These are phyloP conservation scores for Boeremia lycopersici DNA, from an alignment of 2,329 filamentous ascomycete genomes.

Conservation along the genomic window DNA sequence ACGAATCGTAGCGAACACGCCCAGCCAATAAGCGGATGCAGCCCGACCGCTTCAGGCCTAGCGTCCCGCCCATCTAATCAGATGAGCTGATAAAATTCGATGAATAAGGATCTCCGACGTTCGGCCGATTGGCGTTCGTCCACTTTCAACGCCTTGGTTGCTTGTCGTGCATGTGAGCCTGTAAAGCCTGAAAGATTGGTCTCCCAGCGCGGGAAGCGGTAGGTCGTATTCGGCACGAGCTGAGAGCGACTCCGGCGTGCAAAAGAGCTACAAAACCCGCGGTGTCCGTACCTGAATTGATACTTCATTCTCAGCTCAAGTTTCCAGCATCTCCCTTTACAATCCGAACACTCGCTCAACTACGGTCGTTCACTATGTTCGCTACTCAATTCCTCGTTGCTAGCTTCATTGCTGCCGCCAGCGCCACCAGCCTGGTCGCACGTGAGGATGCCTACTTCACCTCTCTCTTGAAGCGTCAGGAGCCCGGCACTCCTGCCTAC, in stretches of 20 bases:
- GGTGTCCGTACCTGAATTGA: constrained; percentile 1
- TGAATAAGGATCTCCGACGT: constrained; percentile 24
- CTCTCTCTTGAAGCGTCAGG: constrained; percentile 52
- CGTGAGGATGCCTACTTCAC: constrained; percentile 23
- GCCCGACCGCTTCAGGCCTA: neutral
- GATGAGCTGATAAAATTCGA: constrained; percentile 13
- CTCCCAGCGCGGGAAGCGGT: neutral
- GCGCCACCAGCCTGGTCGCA: constrained; percentile 13
- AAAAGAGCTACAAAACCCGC: constrained; percentile 21
- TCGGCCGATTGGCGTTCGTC: constrained; percentile 5
- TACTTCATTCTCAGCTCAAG: neutral
- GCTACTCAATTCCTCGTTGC: constrained; percentile 17
- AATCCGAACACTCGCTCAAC: constrained; percentile 6
- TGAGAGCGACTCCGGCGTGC: constrained; percentile 1
- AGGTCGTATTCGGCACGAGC: neutral
- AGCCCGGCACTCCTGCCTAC: constrained; percentile 53
- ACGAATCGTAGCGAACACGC: constrained; percentile 7
- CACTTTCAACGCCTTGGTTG: neutral
- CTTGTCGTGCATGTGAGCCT: constrained; percentile 6
- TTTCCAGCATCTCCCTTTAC: neutral
- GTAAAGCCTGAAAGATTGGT: neutral
- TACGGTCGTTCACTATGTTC: constrained; percentile 20
- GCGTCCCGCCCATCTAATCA: constrained; percentile 31
- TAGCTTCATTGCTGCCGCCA: constrained; percentile 19
- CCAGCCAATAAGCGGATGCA: constrained; percentile 12